Evolutionary conservation across 495 filamentous ascomycete genomes (phyloP), one percentile per base, ranked within the genome.

Genomic region (Friedmanniomyces endolithicus): DNA sequence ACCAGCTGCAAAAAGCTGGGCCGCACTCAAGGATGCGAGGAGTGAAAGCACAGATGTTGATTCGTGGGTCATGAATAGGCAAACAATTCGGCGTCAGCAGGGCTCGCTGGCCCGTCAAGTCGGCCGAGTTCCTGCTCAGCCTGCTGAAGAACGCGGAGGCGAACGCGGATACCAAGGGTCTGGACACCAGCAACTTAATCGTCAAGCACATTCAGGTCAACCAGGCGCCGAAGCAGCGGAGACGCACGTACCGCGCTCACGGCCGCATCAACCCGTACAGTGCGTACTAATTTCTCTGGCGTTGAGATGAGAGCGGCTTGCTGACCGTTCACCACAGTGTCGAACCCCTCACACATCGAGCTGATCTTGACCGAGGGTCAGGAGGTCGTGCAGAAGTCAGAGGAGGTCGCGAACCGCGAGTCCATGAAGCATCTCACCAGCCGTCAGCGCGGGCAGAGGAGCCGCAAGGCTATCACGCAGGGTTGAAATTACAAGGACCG

Each of bases 151-250:
- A 99, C 75, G 92, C 92, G 55, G 92, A 96, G 80, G 85, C 92
- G 75, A 99, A 99, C 75, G 92, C 92, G 69, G 94, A 97, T 66
- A 86, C 87, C 73, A 97, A 97, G 81, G 92, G 94, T 71, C 88
- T 99, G 64, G 92, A 99, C 75, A 96, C 88, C 65, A 80, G 82
- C 76, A 94, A 89, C 78, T 80, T 99, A 61, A 76, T 95, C 67
- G 86, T 99, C 72, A 94, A 94, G 85, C 92, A 94, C 81, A 97
- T 99, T 76, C 92, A 97, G 76, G 94, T 97, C 78, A 97, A 97
- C 83, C 92, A 99, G 78, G 92, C 92, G 58, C 92, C 92, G 66
- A 96, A 96, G 82, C 88, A 95, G 76, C 80, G 92, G 68, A 81
- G 92, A 74, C 84, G 92, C 67, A 99, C 92, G 67, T 99, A 97